These are phyloP conservation scores for Leptographium radiaticola DNA, from an alignment of 2,329 filamentous ascomycete species.

Conservation along the genomic window DNA sequence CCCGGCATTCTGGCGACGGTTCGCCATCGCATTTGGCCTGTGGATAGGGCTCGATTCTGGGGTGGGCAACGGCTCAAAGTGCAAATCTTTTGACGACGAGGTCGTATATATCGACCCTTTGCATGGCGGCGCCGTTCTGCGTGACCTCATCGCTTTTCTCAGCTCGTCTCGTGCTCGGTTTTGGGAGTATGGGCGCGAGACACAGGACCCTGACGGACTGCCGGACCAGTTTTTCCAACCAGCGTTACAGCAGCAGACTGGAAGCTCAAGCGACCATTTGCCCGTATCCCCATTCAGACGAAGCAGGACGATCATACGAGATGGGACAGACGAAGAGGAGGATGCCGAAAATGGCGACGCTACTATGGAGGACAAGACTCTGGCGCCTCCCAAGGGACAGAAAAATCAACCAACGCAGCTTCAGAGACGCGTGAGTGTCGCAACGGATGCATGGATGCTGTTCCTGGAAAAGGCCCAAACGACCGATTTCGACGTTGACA, in stretches of 20 bases:
- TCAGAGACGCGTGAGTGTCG: constrained; percentile 1
- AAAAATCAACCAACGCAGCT: neutral
- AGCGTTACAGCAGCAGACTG: too few species aligned
- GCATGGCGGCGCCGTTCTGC: neutral
- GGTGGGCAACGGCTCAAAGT: neutral
- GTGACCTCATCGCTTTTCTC: neutral
- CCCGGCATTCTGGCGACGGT: constrained; percentile 1
- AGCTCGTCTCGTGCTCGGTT: neutral
- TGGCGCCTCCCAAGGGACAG: neutral
- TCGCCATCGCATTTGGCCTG: neutral
- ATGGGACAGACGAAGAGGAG: neutral
- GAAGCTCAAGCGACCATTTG: neutral
- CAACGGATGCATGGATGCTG: constrained; percentile 4
- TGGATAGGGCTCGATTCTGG: neutral
- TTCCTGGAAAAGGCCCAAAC: constrained; percentile 1
- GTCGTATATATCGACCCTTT: neutral
- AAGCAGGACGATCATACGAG: neutral
- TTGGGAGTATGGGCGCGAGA: neutral
- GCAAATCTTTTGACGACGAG: neutral
- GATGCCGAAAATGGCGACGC: too few species aligned
- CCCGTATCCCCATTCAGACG: neutral
- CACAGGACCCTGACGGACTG: neutral
- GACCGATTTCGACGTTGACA: constrained; percentile 1
- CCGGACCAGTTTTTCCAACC: neutral
- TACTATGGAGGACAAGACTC: neutral